Base-by-base conservation (phyloP, 2,329 filamentous ascomycete genomes). In the Fusarium luffae region DNA sequence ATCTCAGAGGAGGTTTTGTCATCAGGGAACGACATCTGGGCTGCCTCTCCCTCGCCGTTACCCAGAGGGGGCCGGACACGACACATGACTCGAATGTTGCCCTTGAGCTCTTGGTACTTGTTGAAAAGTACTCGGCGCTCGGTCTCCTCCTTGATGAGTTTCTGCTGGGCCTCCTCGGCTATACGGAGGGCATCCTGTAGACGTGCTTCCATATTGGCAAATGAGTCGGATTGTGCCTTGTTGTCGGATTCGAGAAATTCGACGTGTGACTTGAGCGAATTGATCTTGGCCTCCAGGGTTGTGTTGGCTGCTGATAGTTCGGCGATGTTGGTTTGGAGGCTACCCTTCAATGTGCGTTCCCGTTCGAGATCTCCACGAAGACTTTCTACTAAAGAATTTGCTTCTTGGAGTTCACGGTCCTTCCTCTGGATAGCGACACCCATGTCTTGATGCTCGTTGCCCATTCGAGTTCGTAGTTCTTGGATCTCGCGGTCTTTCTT, bases 11-110 rank as follows among this genome's bases (percentile, higher is more conserved):
- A 92, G 27, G 97, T 96, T 63, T 93, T 93, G 18, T 92, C 88
- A 37, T 98, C 84, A 0, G 95, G 94, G 71, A 93, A 97, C 4
- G 87, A 85, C 69, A 98, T 92, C 52, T 88, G 87, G 5, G 95
- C 93, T 14, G 88, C 84, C 25, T 89, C 85, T 9, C 90, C 89
- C 60, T 92, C 90, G 1, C 82, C 79, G 1, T 79, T 73, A 25
- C 84, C 84, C 23, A 92, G 83, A 0, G 91, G 84, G 2, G 96
- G 96, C 42, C 97, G 91, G 28, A 98, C 95, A 77, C 96, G 90
- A 77, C 95, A 98, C 89, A 99, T 99, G 71, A 99, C 96, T 21
- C 96, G 92, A 75, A 99, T 99, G 77, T 99, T 99, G 74, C 96
- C 96, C 79, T 97, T 98, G 63, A 99, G 88, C 77, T 99, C 96